phyloP scores from a whole-genome alignment of 2,329 filamentous ascomycete genomes.

The Aureobasidium sp. region DNA sequence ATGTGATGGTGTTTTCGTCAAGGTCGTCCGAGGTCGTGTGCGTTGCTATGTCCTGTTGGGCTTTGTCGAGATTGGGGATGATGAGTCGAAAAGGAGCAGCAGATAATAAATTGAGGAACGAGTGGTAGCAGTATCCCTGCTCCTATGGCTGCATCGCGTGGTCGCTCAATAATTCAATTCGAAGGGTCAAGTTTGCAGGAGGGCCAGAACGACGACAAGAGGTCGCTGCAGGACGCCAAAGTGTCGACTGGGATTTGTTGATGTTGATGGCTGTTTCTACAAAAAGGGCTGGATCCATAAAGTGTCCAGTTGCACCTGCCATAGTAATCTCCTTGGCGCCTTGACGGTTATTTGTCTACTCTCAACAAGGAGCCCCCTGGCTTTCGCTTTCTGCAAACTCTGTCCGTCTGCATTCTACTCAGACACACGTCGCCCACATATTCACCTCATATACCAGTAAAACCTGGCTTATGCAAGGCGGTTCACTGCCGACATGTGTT shows the following conservation, averaged over 20 bases:
- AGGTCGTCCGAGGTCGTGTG: slow-evolving; percentile 6
- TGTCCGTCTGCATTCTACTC: not conserved
- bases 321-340: slow-evolving; percentile 3
- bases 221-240: not conserved
- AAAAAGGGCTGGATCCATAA: slow-evolving; percentile 6
- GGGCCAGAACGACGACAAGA: not conserved
- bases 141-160: slow-evolving; percentile 11
- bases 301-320: slow-evolving; percentile 3
- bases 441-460: not conserved
- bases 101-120: not conserved
- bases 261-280: not conserved
- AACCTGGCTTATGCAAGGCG: not conserved
- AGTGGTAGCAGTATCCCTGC: not conserved
- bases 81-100: not conserved
- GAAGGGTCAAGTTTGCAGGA: not conserved
- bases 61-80: not conserved
- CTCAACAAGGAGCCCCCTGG: slow-evolving; percentile 1
- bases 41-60: not conserved
- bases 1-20: not conserved
- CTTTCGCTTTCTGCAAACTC: not conserved
- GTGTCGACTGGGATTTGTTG: not conserved
- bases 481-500: slow-evolving; percentile 2
- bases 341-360: slow-evolving; percentile 3
- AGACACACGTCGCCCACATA: not conserved
- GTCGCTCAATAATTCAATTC: not conserved